Conservation (phyloP, 2,329 filamentous ascomycete genomes). For the Furcasterigmium furcatum region DNA sequence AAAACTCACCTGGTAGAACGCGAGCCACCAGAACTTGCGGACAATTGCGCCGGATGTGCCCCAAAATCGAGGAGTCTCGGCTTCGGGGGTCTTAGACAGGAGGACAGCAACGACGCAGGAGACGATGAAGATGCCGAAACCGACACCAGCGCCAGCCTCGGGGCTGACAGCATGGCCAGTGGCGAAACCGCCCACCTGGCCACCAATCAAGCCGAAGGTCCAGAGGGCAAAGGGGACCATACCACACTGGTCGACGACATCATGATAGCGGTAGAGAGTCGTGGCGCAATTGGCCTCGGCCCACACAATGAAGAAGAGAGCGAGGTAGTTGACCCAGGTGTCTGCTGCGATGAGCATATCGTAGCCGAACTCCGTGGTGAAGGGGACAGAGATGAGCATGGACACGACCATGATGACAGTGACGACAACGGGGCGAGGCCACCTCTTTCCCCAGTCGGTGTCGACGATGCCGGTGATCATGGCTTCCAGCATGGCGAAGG, state of each 20-base stretch:
- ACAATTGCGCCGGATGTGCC: constrained; percentile 8
- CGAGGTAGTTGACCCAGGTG: constrained; percentile 48
- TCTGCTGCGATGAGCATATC: constrained; percentile 49
- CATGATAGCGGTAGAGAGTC: constrained; percentile 45
- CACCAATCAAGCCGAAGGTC: constrained; percentile 46
- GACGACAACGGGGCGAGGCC: constrained; percentile 37
- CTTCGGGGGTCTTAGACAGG: constrained; percentile 19
- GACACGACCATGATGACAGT: constrained; percentile 40
- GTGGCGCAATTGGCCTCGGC: constrained; percentile 46
- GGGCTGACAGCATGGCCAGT: constrained; percentile 41
- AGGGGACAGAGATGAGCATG: constrained; percentile 46
- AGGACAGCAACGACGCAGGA: constrained; percentile 29
- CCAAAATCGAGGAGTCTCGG: constrained; percentile 9
- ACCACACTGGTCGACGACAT: constrained; percentile 37
- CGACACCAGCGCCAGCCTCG: constrained; percentile 40
- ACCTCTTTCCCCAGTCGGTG: constrained; percentile 32
- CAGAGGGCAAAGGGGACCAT: constrained; percentile 33
- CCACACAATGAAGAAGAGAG: constrained; percentile 49
- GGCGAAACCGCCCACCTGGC: constrained; percentile 42
- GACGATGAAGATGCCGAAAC: constrained; percentile 43
- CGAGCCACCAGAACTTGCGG: constrained; percentile 8
- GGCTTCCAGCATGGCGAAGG: constrained; percentile 50
- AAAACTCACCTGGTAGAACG: constrained; percentile 5
- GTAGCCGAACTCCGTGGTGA: constrained; percentile 53
- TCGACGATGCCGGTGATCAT: constrained; percentile 47